A percentile compares a stretch with the other conserved stretches of the same genome.
phyloP scores from a whole-genome alignment of 164 flowering plant genomes.

The Piper betle region DNA sequence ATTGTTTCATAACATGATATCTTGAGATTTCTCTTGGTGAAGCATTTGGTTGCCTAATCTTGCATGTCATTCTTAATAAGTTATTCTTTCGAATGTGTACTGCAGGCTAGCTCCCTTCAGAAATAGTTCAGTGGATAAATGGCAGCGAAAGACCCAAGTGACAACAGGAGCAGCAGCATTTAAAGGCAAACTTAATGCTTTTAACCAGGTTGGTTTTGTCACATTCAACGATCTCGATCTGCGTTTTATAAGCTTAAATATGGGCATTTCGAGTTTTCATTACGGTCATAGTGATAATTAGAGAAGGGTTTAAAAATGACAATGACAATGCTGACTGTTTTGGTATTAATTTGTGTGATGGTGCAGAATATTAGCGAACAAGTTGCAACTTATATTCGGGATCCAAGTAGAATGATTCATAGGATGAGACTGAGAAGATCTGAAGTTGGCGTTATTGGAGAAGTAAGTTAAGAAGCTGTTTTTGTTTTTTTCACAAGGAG shows the following conservation, averaged over 20 bases:
- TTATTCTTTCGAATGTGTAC: constrained; percentile 6
- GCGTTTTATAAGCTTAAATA: background rate
- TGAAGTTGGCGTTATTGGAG: constrained; percentile 47
- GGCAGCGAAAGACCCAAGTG: constrained; percentile 93
- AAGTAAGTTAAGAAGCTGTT: constrained; percentile 31
- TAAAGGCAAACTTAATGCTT: constrained; percentile 67
- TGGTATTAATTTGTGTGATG: background rate
- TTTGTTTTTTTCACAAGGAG: background rate
- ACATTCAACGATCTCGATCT: background rate
- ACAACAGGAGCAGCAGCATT: constrained; percentile 88
- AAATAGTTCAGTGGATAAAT: constrained; percentile 74
- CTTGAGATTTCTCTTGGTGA: background rate
- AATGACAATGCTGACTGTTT: background rate
- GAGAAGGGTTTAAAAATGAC: background rate
- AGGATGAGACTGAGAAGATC: constrained; percentile 79
- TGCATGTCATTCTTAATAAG: background rate
- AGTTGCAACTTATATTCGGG: constrained; percentile 85
- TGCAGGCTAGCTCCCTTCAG: constrained; percentile 64
- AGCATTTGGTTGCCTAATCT: background rate
- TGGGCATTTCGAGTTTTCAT: background rate
- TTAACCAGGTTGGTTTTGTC: constrained; percentile 64
- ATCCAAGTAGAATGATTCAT: constrained; percentile 83
- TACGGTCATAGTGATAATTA: background rate
- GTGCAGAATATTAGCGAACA: constrained; percentile 81
- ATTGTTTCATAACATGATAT: no score